A percentile compares a stretch with the other conserved stretches of the same genome.
These are phyloP conservation scores for Pelargonium citronellum DNA, from an alignment of 441 rosid genomes.

Conservation along the genomic window DNA sequence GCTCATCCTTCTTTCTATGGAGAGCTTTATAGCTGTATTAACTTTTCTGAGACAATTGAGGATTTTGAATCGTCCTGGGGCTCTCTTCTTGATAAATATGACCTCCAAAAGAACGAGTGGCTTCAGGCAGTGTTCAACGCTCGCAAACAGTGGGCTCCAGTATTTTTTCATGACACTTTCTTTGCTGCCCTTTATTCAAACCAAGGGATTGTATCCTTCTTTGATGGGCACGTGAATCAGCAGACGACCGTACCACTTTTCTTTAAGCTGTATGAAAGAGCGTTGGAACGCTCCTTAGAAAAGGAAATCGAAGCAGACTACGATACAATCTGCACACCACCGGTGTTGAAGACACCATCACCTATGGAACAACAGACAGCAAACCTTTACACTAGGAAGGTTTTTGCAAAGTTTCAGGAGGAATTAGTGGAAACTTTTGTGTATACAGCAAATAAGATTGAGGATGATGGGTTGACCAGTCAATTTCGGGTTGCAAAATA, in stretches of 20 bases:
- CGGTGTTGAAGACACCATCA: slow-evolving; percentile 53
- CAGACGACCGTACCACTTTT: slow-evolving; percentile 53
- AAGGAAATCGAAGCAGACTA: slow-evolving; percentile 58
- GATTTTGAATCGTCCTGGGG: slow-evolving; percentile 60
- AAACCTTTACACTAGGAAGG: slow-evolving; percentile 49
- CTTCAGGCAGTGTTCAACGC: slow-evolving; percentile 54
- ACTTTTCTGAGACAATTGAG: slow-evolving; percentile 49
- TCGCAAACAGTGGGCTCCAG: slow-evolving; percentile 68
- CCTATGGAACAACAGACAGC: slow-evolving; percentile 76
- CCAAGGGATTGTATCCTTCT: slow-evolving; percentile 47
- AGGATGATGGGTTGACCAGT: slow-evolving; percentile 39
- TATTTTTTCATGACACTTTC: slow-evolving; percentile 53
- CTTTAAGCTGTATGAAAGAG: slow-evolving; percentile 59
- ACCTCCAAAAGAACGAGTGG: slow-evolving; percentile 50
- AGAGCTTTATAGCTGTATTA: slow-evolving; percentile 54
- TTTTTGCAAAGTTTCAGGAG: slow-evolving; percentile 64
- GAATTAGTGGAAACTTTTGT: slow-evolving; percentile 66
- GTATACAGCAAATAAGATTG: slow-evolving; percentile 53
- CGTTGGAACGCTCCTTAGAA: slow-evolving; percentile 46
- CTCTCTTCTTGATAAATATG: slow-evolving; percentile 43
- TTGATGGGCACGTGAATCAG: slow-evolving; percentile 55
- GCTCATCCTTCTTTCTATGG: slow-evolving; percentile 52
- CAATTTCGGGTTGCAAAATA: slow-evolving; percentile 54
- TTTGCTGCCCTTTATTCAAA: slow-evolving; percentile 55
- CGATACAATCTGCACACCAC: slow-evolving; percentile 47